These are phyloP conservation scores for Oldenlandia corymbosa DNA, from an alignment of 257 asterid species.

Conservation along the genomic window DNA sequence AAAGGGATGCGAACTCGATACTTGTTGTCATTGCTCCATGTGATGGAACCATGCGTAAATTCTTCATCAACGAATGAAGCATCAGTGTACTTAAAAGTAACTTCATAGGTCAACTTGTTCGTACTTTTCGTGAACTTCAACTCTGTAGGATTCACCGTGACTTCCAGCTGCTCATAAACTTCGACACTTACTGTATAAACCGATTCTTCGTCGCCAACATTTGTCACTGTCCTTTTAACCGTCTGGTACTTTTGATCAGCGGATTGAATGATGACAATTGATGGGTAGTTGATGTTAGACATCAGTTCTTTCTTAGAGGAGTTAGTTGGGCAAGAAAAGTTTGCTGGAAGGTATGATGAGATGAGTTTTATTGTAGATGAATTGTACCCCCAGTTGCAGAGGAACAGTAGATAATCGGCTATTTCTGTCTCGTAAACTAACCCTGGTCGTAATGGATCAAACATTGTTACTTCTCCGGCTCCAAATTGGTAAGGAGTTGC, in stretches of 20 bases:
- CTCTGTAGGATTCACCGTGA: conserved; percentile 50
- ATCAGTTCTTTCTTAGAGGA: conserved; percentile 34
- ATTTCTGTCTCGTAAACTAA: conserved; percentile 70
- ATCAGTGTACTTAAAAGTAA: conserved; percentile 24
- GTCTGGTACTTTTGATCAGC: conserved; percentile 31
- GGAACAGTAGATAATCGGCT: conserved; percentile 46
- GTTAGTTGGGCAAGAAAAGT: conserved; percentile 53
- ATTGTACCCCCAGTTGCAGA: conserved; percentile 57
- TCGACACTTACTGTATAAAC: conserved; percentile 41
- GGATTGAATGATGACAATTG: conserved; percentile 48
- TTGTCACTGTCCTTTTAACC: conserved; percentile 56
- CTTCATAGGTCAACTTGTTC: conserved; percentile 47
- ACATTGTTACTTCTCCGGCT: conserved; percentile 60
- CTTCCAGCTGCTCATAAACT: conserved; percentile 35
- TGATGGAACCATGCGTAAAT: conserved; percentile 76
- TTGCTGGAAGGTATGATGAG: conserved; percentile 34
- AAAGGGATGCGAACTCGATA: too few species aligned
- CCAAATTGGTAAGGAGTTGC: conserved; percentile 75
- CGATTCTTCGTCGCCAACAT: conserved; percentile 42
- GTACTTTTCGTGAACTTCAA: conserved; percentile 47
- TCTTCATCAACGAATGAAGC: too few species aligned
- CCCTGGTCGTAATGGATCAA: conserved; percentile 64
- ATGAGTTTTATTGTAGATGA: conserved; percentile 39
- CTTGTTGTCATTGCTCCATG: too few species aligned
- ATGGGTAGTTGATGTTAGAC: conserved; percentile 85